A percentile compares a stretch with the other conserved stretches of the same genome.
phyloP scores from a whole-genome alignment of 1,139 yeast genomes.

The Candida sp. region DNA sequence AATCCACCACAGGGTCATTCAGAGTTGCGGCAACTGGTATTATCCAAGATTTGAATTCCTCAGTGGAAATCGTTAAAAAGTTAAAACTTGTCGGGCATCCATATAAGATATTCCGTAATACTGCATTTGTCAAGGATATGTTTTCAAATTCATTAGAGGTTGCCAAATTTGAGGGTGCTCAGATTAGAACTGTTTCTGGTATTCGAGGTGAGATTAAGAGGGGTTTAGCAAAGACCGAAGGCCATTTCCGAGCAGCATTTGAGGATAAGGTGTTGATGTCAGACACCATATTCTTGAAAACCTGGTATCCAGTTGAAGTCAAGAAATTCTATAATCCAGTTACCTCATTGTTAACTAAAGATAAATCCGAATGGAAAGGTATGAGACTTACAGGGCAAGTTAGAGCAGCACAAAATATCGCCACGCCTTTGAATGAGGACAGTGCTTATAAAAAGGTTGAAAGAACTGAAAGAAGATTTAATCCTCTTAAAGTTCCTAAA shows the following conservation, averaged over 20 bases:
- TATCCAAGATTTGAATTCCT: slow-evolving; percentile 87
- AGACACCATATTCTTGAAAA: slow-evolving; percentile 84
- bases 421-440: slow-evolving; percentile 65
- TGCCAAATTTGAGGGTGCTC: slow-evolving; percentile 97
- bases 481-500: slow-evolving; percentile 83
- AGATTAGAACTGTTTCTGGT: slow-evolving; percentile 94
- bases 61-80: slow-evolving; percentile 92
- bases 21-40: slow-evolving; percentile 98
- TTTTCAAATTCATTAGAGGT: slow-evolving; percentile 89
- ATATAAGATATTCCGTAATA: slow-evolving; percentile 87
- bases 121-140: slow-evolving; percentile 98
- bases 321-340: slow-evolving; percentile 95
- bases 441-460: slow-evolving; percentile 77
- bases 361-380: slow-evolving; percentile 91
- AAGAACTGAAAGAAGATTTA: slow-evolving; percentile 83
- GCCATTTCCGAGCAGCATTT: slow-evolving; percentile 97
- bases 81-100: slow-evolving; percentile 95
- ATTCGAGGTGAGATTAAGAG: slow-evolving; percentile 97
- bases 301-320: slow-evolving; percentile 95
- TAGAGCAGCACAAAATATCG: slow-evolving; percentile 69
- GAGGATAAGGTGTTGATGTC: slow-evolving; percentile 93
- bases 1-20: slow-evolving; percentile 84
- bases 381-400: slow-evolving; percentile 95
- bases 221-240: slow-evolving; percentile 92
- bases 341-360: slow-evolving; percentile 72